Base-by-base conservation (phyloP, 148 eudicot species). In the Rhododendron simsii region DNA sequence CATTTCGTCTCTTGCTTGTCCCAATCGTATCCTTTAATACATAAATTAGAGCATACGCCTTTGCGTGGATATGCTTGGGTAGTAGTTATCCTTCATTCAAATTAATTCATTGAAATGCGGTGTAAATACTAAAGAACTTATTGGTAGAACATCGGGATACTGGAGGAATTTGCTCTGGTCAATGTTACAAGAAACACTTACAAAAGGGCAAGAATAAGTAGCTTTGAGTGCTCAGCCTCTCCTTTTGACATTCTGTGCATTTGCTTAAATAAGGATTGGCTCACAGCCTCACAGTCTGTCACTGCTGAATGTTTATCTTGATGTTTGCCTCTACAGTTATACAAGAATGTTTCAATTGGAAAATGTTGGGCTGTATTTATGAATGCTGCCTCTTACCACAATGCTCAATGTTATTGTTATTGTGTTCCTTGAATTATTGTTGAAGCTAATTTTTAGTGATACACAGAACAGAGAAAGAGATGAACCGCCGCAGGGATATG, bases 401-500 rank as follows among this genome's bases (percentile, higher is more conserved):
- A 23, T 77, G 16, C 48, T 44, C 30, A 10, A 45, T 50, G 12
- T 69, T 21, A 78, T 20, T 39, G 44, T 65, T 45, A 57, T 57
- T 41, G 51, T 55, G 3, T 55, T 41, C 57, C 51, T 69, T 50
- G 83, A 16, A 79, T 69, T 30, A 12, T 39, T 85, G 26, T 83
- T 86, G 83, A 83, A 65, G 53, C 69, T 83, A 13, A 41, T 12
- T 83, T 13, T 26, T 85, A 26, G 20, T 81, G 3, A 11, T 86
- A 20, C 86, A 78, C 92, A 92, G 98, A 90, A 88, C 98, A 81
- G 98, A 95, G 89, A 94, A 92, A 90, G 97, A 96, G 90, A 86
- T 95, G 91, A 94, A 93, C 82, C 91, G 94, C 26, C 93, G 99
- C 45, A 91, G 84, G 89, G 99, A 93, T 85, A 93, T 95, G 95